Evolutionary conservation across 2,329 filamentous ascomycete species (phyloP), one percentile per base, ranked within the genome.

Genomic region (Didymella keratinophila): DNA sequence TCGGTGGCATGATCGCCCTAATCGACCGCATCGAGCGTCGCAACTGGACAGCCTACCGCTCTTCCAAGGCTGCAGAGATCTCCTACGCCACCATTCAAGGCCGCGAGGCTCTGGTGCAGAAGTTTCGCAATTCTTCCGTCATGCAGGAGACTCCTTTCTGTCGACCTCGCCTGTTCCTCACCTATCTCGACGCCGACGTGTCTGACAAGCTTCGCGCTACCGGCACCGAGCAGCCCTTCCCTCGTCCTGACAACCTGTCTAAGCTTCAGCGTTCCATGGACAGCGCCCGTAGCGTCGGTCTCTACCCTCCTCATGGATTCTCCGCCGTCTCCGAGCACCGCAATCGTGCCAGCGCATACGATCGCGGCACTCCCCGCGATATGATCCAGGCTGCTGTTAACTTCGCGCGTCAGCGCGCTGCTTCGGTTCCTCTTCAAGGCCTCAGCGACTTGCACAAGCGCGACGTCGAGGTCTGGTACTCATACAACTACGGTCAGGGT

Each of bases 11-110:
- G 65, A 59, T 74, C 2, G 55, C 65, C 2, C 65, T 76, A 30
- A 61, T 77, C 27, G 64, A 75, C 14, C 58, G 64, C 18, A 62
- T 77, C 36, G 73, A 76, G 52, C 55, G 62, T 54, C 68, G 67
- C 39, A 66, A 56, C 48, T 91, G 89, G 92, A 89, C 90, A 66
- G 90, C 89, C 64, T 93, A 91, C 79, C 89, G 89, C 70, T 92
- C 89, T 36, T 87, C 92, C 78, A 97, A 97, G 77, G 83, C 92
- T 47, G 91, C 92, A 0, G 92, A 96, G 75, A 87, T 98, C 43
- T 97, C 93, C 0, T 99, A 98, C 76, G 95, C 95, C n/a, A 97
- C 93, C 12, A 94, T 97, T 59, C 95, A 99, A 80, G 95, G 95
- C 44, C 89, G 90, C 63, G 93, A 97, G 71, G 94, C 92, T 63